A percentile compares a stretch with the other conserved stretches of the same genome.
Conservation (phyloP, 2,329 filamentous ascomycete genomes). For the Capronia epimyces region DNA sequence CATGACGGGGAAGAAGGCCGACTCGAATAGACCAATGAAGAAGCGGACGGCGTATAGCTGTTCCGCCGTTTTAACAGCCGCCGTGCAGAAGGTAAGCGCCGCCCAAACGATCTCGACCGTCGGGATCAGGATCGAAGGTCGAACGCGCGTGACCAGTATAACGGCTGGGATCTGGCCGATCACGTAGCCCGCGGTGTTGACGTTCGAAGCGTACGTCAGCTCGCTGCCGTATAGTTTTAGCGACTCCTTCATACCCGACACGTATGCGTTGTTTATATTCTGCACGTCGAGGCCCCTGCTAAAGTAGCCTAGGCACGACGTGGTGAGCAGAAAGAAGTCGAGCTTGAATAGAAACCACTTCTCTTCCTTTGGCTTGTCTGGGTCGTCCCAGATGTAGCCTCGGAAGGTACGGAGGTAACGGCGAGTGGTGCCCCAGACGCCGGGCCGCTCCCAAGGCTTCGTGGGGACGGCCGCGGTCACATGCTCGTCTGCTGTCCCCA, state of each 20-base stretch:
- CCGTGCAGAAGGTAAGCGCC: conserved; percentile 29
- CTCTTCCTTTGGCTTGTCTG: conserved; percentile 49
- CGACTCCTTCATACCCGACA: conserved; percentile 42
- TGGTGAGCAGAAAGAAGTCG: conserved; percentile 31
- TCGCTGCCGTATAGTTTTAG: conserved; percentile 47
- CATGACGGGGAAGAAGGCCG: conserved; percentile 34
- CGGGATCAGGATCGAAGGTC: conserved; percentile 31
- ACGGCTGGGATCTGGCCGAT: conserved; percentile 45
- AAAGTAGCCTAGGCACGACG: conserved; percentile 32
- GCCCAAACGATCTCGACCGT: conserved; percentile 32
- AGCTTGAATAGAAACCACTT: conserved; percentile 33
- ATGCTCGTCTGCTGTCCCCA: too few relatives aligned
- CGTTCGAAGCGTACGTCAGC: conserved; percentile 37
- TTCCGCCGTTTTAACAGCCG: conserved; percentile 30
- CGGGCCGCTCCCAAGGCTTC: background rate
- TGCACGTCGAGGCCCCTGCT: conserved; percentile 22
- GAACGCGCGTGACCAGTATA: conserved; percentile 30
- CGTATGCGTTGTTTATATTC: conserved; percentile 29
- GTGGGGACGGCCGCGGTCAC: too few relatives aligned
- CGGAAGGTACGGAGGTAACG: conserved; percentile 2
- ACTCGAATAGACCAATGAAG: conserved; percentile 10
- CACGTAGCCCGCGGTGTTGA: conserved; percentile 51
- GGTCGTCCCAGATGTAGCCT: conserved; percentile 48
- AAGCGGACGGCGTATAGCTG: conserved; percentile 28
- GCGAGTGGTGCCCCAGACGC: background rate